Conservation (phyloP, 2,329 filamentous ascomycete genomes). For the Myriangium duriaei region DNA sequence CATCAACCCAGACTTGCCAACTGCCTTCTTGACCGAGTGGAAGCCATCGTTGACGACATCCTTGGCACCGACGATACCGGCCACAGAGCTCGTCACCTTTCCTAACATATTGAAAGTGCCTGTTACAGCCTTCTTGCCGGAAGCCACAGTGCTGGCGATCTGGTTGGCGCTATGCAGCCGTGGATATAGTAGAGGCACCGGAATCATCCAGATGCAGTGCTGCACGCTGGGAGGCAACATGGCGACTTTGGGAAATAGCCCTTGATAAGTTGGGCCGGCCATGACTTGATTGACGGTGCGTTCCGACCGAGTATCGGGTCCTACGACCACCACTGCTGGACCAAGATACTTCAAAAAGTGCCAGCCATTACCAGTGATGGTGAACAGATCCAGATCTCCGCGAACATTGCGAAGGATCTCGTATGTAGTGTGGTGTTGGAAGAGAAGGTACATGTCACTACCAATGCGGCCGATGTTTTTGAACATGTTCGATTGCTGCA, state of each 20-base stretch:
- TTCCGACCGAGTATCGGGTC: constrained; percentile 84
- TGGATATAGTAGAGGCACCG: constrained; percentile 82
- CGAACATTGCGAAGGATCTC: constrained; percentile 84
- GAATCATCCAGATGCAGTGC: constrained; percentile 93
- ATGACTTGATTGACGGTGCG: constrained; percentile 82
- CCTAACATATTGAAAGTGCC: constrained; percentile 93
- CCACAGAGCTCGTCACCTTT: constrained; percentile 88
- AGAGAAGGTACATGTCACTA: constrained; percentile 94
- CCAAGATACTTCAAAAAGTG: constrained; percentile 97
- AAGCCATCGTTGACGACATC: constrained; percentile 88
- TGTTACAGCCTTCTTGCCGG: constrained; percentile 92
- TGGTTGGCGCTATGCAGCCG: constrained; percentile 84
- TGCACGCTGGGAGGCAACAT: constrained; percentile 84
- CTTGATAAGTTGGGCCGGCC: constrained; percentile 93
- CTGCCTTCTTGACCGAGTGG: constrained; percentile 87
- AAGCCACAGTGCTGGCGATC: constrained; percentile 79
- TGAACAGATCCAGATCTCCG: constrained; percentile 86
- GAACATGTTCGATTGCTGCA: constrained; percentile 96
- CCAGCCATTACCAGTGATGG: constrained; percentile 93
- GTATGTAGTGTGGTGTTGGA: constrained; percentile 93
- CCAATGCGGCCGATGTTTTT: constrained; percentile 94
- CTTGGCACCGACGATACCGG: constrained; percentile 89
- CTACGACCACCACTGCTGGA: constrained; percentile 78
- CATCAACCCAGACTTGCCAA: constrained; percentile 93
- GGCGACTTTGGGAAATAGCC: constrained; percentile 89